Conservation (phyloP, 176 grass and related monocot species). For the Hsuehochloa calcarea region DNA sequence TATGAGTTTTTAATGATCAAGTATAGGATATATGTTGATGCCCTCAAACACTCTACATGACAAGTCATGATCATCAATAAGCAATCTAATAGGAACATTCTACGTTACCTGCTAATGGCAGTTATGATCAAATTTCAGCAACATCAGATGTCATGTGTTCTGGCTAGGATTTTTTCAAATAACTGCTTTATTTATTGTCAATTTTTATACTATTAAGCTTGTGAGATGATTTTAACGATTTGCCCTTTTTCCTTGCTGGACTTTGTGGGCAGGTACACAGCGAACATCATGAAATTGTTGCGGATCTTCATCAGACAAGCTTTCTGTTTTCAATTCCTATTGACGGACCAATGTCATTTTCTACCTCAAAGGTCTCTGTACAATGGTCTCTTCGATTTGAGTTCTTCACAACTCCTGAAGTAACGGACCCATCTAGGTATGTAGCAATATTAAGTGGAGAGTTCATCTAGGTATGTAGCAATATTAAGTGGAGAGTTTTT, state of each 20-base stretch:
- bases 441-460: not conserved
- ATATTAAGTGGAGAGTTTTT: not conserved
- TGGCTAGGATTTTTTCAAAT: not conserved
- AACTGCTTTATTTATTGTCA: not conserved
- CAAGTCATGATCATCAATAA: not conserved
- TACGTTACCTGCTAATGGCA: not conserved
- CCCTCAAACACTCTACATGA: not conserved
- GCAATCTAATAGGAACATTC: not conserved
- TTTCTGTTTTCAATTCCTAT: constrained; percentile 95
- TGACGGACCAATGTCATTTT: constrained; percentile 90
- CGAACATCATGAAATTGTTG: constrained; percentile 91
- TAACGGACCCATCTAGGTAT: constrained; percentile 72
- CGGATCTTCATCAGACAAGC: constrained; percentile 85
- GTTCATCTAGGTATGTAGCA: constrained; percentile 55
- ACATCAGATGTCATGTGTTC: not conserved
- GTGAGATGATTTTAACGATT: not conserved
- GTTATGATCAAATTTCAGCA: not conserved
- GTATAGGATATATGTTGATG: not conserved
- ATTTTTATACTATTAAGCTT: not conserved
- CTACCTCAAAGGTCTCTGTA: constrained; percentile 80
- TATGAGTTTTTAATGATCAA: not conserved
- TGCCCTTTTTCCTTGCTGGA: not conserved
- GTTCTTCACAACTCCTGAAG: constrained; percentile 84
- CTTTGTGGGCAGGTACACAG: constrained; percentile 61
- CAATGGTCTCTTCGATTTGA: constrained; percentile 93